Percentiles rank a stretch among this genome's conserved stretches.
These are phyloP conservation scores for Bolboschoenoplectus hybrid DNA, from an alignment of 202 grass and related monocot species.

Conservation along the genomic window DNA sequence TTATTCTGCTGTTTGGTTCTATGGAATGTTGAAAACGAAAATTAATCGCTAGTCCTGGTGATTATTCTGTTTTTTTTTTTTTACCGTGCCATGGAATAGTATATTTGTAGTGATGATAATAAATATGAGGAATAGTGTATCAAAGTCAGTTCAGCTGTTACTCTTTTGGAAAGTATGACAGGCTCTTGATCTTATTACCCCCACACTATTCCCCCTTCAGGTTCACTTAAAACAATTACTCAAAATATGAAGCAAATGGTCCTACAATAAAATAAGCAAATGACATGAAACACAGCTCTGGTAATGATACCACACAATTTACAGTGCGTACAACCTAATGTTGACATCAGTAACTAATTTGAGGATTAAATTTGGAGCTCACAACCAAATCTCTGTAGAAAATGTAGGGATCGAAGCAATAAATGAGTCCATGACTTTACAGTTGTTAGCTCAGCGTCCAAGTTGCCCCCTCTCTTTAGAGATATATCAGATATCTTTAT, in stretches of 20 bases:
- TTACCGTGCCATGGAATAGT: slow-evolving; percentile 32
- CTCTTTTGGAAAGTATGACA: not conserved
- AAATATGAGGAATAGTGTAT: slow-evolving; percentile 46
- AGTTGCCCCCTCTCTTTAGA: slow-evolving; percentile 48
- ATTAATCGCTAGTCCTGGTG: slow-evolving; percentile 36
- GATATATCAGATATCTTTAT: slow-evolving; percentile 18
- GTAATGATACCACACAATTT: not conserved
- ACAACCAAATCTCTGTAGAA: slow-evolving; percentile 30
- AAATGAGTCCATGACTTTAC: slow-evolving; percentile 65
- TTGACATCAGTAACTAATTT: slow-evolving; percentile 21
- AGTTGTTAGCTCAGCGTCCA: slow-evolving; percentile 67
- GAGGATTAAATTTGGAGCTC: slow-evolving; percentile 27
- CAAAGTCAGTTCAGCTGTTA: slow-evolving; percentile 23
- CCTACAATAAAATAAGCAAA: not conserved
- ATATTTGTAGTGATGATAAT: slow-evolving; percentile 43
- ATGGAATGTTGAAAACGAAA: slow-evolving; percentile 29
- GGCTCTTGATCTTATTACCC: slow-evolving; percentile 1
- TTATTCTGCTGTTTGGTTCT: slow-evolving; percentile 27
- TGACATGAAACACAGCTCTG: not conserved
- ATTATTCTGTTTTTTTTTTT: slow-evolving; percentile 27
- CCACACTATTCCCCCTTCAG: not conserved
- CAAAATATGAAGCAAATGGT: not conserved
- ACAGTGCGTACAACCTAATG: not conserved
- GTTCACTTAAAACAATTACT: not conserved
- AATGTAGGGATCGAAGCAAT: slow-evolving; percentile 53